Evolutionary conservation across 345 rosid genomes (phyloP).

Genomic region (Acer saccharum): DNA sequence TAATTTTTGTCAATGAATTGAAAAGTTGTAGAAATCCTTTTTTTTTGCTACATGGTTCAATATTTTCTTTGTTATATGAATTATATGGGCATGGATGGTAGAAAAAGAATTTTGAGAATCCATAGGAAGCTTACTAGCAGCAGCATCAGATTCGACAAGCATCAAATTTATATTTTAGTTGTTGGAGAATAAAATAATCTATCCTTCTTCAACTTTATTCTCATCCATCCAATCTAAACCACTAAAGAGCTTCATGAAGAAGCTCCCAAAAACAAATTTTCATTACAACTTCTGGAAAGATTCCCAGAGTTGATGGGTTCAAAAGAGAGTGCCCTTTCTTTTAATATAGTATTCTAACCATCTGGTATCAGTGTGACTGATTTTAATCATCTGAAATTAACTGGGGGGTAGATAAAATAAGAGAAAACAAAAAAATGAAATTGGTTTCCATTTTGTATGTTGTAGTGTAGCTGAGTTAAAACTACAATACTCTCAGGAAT

Average conservation of each 20-base stretch:
- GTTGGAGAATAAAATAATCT: constrained; percentile 24
- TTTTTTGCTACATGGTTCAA: not conserved
- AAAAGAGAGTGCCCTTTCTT: not conserved
- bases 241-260: constrained; percentile 24
- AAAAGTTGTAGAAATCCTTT: constrained; percentile 1
- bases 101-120: not conserved
- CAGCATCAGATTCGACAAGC: constrained; percentile 43
- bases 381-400: not conserved
- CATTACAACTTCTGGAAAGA: constrained; percentile 28
- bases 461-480: not conserved
- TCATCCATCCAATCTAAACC: constrained; percentile 17
- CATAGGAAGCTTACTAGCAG: not conserved
- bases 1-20: not conserved
- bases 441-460: not conserved
- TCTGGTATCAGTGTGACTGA: not conserved
- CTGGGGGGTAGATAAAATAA: not conserved
- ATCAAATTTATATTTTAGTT: constrained; percentile 9
- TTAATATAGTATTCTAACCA: not conserved
- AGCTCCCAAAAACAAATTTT: constrained; percentile 9
- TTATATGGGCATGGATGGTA: not conserved
- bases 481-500: constrained; percentile 27
- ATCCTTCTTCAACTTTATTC: constrained; percentile 9
- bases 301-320: constrained; percentile 18
- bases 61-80: not conserved
- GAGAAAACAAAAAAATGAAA: not conserved